Evolutionary conservation across 179 eudicot genomes (phyloP), one percentile per base, ranked within the genome.

Genomic region (Pouteria campechiana): DNA sequence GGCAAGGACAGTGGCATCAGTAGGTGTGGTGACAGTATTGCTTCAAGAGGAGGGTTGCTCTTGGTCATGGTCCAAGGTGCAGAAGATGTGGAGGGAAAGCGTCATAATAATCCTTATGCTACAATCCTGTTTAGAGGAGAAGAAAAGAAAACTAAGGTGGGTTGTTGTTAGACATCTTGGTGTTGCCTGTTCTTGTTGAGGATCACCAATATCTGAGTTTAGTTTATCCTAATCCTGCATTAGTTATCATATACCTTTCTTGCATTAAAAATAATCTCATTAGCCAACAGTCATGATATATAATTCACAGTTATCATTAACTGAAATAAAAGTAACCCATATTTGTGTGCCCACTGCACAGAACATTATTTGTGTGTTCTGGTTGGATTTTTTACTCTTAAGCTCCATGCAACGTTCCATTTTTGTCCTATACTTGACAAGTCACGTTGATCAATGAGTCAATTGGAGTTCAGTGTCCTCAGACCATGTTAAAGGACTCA

Each of bases 51-150:
- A 3, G 97, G 97, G 48, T 65, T 68, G 16, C 93, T 89, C 56
- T 50, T 68, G 52, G 81, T 89, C 24, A 69, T 61, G 0, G 55
- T 85, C 25, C 59, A 72, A 43, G 85, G 79, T 43, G 97, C 97
- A 7, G 67, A 66, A 28, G 93, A 85, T 39, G 69, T 85, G 0
- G 97, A 89, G 60, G 95, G 86, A 5, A 58, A 63, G 46, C 64
- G 50, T 46, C 86, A 76, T 50, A 81, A 63, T 50, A 89, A 89
- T 50, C 90, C 97, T 0, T 89, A 81, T 54, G 83, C 63, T 15
- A 40, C 61, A 31, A 41, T 85, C 3, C 23, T 81, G 17, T 84
- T 85, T 40, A 58, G 64, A 68, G 95, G 95, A 13, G 97, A 85
- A 58, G 60, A 23, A 37, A 89, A 65, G 57, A 81, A 58, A 72